Evolutionary conservation across 2,329 filamentous ascomycete genomes (phyloP).

Genomic region (Botrytis fragariae): DNA sequence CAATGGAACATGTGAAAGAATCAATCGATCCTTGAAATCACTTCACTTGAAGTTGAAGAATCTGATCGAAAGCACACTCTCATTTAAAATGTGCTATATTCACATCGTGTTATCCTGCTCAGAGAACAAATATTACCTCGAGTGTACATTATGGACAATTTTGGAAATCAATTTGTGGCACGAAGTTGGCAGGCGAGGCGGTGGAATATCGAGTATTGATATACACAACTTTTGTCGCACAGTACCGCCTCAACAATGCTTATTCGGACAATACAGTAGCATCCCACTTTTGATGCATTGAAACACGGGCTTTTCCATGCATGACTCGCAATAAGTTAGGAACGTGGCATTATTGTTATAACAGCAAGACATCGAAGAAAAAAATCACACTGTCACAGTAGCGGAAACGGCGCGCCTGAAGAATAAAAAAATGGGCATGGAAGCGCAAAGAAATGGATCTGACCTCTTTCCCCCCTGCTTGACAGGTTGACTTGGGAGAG

Average conservation of each 20-base stretch:
- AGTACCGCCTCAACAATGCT: neutral
- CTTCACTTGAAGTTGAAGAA: slow-evolving; percentile 17
- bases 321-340: slow-evolving; percentile 18
- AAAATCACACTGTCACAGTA: neutral
- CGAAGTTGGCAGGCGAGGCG: neutral
- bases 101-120: neutral
- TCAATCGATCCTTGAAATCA: neutral
- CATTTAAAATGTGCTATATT: neutral
- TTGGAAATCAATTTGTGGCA: neutral
- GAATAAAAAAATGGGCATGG: slow-evolving; percentile 13
- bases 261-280: neutral
- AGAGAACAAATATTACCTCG: neutral
- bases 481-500: slow-evolving; percentile 14
- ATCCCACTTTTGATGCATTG: slow-evolving; percentile 21
- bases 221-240: slow-evolving; percentile 15
- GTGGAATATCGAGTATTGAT: slow-evolving; percentile 17
- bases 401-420: slow-evolving; percentile 21
- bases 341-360: slow-evolving; percentile 19
- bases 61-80: neutral
- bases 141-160: neutral
- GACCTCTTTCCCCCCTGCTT: slow-evolving; percentile 15
- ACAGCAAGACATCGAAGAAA: slow-evolving; percentile 14
- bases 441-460: slow-evolving; percentile 13
- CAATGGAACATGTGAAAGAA: neutral
- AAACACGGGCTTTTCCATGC: slow-evolving; percentile 15